Evolutionary conservation across 2,329 filamentous ascomycete species (phyloP).

Genomic region (Botryotinia calthae): DNA sequence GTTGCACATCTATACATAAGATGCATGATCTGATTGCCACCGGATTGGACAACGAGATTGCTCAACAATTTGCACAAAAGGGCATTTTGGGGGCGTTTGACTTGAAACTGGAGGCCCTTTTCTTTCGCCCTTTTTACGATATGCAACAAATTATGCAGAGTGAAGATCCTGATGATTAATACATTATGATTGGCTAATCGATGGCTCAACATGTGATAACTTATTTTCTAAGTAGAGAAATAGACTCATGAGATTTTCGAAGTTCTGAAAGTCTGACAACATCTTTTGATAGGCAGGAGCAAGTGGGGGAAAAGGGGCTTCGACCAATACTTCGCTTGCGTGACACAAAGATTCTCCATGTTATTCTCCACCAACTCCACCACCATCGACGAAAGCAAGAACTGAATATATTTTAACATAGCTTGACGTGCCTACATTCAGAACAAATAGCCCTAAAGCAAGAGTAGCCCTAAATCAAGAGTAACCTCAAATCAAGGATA

Average conservation of each 20-base stretch:
- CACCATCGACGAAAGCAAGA: neutral
- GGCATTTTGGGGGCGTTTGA: neutral
- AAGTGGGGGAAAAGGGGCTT: neutral
- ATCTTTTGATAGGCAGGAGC: too few relatives aligned
- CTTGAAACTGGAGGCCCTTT: neutral
- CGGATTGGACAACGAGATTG: neutral
- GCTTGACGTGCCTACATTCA: rapidly evolving
- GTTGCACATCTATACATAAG: neutral
- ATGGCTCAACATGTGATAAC: neutral
- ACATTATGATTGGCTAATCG: neutral
- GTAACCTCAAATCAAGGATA: too few relatives aligned
- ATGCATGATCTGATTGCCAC: neutral
- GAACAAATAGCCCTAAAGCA: too few relatives aligned
- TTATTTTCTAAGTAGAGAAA: neutral
- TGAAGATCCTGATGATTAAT: neutral
- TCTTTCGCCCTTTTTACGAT: conserved; percentile 7
- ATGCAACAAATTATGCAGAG: conserved; percentile 17
- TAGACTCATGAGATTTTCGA: neutral
- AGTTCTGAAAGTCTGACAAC: neutral
- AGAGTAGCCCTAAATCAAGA: too few relatives aligned
- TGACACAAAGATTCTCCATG: neutral
- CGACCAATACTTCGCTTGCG: neutral
- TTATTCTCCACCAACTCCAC: neutral
- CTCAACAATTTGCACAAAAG: neutral
- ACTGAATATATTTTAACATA: neutral